A percentile compares a stretch with the other conserved stretches of the same genome.
Conservation (phyloP, 2,329 filamentous ascomycete species). For the Fusarium abutilonis region DNA sequence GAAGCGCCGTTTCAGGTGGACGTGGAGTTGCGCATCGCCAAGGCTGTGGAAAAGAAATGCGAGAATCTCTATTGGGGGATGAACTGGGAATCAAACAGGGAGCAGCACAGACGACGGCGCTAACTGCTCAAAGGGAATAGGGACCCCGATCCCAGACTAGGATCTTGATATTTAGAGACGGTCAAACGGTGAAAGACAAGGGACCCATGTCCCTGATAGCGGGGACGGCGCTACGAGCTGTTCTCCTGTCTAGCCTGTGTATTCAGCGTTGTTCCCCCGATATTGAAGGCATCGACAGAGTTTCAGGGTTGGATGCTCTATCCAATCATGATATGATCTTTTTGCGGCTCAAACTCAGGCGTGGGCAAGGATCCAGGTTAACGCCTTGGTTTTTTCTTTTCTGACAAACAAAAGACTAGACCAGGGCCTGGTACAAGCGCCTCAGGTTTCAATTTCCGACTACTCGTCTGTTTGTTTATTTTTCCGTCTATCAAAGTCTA, state of each 20-base stretch:
- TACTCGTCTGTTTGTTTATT: conserved; percentile 9
- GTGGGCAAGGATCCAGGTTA: not conserved
- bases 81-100: conserved; percentile 4
- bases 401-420: conserved; percentile 13
- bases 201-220: not conserved
- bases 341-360: conserved; percentile 40
- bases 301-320: conserved; percentile 26
- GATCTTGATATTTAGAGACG: not conserved
- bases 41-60: not conserved
- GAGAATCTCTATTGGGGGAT: not conserved
- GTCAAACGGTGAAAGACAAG: not conserved
- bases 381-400: conserved; percentile 12
- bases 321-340: conserved; percentile 24
- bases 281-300: conserved; percentile 34
- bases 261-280: conserved; percentile 21
- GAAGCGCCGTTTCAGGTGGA: conserved; percentile 32
- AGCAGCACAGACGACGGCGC: conserved; percentile 2
- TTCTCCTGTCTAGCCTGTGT: conserved; percentile 14
- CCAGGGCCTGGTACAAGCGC: conserved; percentile 7
- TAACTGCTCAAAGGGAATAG: conserved; percentile 15
- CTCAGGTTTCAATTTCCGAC: conserved; percentile 33
- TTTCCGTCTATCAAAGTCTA: conserved; percentile 40
- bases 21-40: conserved; percentile 7
- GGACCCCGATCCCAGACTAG: not conserved
- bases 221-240: conserved; percentile 23